Evolutionary conservation across 148 eudicot genomes (phyloP).

Genomic region (Amaranthus hypochondriacus): DNA sequence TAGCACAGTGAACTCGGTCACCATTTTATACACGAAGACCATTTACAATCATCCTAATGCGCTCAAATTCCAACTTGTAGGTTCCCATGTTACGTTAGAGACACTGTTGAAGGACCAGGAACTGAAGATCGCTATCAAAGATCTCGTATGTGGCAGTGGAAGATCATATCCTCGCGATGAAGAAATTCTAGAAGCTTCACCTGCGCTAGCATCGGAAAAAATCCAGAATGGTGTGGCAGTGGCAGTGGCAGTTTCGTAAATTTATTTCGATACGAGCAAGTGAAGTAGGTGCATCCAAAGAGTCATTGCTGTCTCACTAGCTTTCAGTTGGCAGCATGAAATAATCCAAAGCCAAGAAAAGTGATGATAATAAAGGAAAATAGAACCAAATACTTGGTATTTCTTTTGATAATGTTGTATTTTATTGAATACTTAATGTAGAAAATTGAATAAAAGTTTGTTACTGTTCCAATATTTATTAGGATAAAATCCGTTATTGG

Average conservation of each 20-base stretch:
- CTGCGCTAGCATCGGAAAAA: neutral
- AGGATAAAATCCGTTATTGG: neutral
- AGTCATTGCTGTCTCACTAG: neutral
- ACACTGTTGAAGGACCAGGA: slow-evolving; percentile 64
- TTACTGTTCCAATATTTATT: neutral
- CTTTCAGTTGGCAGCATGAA: neutral
- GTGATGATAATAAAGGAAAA: neutral
- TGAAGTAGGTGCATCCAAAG: neutral
- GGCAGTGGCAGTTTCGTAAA: slow-evolving; percentile 12
- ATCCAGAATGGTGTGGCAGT: slow-evolving; percentile 18
- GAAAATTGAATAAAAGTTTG: neutral
- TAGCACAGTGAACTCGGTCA: too few relatives aligned
- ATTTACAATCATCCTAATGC: neutral
- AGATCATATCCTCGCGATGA: slow-evolving; percentile 57
- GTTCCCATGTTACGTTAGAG: slow-evolving; percentile 79
- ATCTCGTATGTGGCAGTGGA: slow-evolving; percentile 65
- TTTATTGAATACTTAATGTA: neutral
- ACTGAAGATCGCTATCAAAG: slow-evolving; percentile 58
- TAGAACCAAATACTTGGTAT: neutral
- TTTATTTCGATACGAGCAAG: too few relatives aligned
- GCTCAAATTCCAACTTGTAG: slow-evolving; percentile 26
- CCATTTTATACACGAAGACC: neutral
- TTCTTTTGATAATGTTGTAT: neutral
- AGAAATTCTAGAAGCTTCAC: slow-evolving; percentile 5
- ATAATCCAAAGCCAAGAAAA: neutral